Percentiles rank a stretch among this genome's conserved stretches.
Evolutionary conservation across 805 yeast genomes (phyloP).

Genomic region (Kodamaea fukazawae): DNA sequence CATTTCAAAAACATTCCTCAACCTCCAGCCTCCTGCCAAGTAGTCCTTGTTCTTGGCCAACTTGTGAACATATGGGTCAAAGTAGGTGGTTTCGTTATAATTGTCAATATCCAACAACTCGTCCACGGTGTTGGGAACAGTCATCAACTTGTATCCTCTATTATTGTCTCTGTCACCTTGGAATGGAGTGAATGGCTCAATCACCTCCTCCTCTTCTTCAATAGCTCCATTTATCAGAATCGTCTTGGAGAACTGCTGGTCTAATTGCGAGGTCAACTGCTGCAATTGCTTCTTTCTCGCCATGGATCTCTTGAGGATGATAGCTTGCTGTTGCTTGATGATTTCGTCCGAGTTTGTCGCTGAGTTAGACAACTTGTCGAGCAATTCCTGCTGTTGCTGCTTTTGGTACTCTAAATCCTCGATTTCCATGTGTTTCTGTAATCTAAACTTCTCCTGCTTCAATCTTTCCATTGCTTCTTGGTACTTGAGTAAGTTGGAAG

Average conservation of each 20-base stretch:
- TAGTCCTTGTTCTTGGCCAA: constrained; percentile 60
- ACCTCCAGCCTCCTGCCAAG: constrained; percentile 82
- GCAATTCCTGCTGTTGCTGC: constrained; percentile 41
- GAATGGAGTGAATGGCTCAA: constrained; percentile 85
- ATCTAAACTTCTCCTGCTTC: constrained; percentile 62
- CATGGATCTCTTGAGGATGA: constrained; percentile 57
- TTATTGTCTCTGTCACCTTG: constrained; percentile 75
- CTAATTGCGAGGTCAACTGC: constrained; percentile 57
- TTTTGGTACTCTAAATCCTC: constrained; percentile 41
- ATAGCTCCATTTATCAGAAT: constrained; percentile 11
- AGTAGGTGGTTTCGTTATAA: constrained; percentile 47
- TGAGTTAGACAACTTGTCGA: constrained; percentile 37
- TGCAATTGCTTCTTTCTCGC: constrained; percentile 61
- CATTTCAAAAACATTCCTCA: constrained; percentile 66
- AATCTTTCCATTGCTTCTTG: constrained; percentile 54
- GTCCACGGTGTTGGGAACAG: constrained; percentile 23
- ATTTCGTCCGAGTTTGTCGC: constrained; percentile 35
- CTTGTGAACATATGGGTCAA: constrained; percentile 47
- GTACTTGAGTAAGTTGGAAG: constrained; percentile 65
- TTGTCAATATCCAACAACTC: constrained; percentile 27
- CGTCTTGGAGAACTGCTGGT: constrained; percentile 33
- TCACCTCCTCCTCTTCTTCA: constrained; percentile 19
- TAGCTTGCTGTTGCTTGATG: constrained; percentile 35
- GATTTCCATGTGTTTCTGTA: constrained; percentile 58
- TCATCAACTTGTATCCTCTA: constrained; percentile 48